Percentiles rank a stretch among this genome's conserved stretches.
Evolutionary conservation across 768 basidiomycete genomes (phyloP).

Genomic region (Crassisporium funariophilum): DNA sequence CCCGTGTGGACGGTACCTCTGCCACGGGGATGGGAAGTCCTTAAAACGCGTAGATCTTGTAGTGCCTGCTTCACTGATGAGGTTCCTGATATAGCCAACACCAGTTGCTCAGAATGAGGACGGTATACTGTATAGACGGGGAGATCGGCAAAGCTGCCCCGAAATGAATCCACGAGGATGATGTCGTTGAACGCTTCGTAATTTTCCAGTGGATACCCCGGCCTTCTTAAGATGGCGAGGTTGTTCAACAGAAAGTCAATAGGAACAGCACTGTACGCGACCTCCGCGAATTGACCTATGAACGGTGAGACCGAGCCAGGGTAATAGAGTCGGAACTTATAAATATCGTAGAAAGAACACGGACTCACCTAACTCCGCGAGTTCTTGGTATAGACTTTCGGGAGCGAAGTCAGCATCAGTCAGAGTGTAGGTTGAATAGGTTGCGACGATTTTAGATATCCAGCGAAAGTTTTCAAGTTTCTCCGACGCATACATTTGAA

Average conservation of each 20-base stretch:
- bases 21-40: constrained; percentile 40
- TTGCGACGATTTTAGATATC: constrained; percentile 50
- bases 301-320: not conserved
- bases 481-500: constrained; percentile 54
- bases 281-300: constrained; percentile 57
- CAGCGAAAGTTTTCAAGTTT: constrained; percentile 57
- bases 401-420: constrained; percentile 42
- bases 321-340: not conserved
- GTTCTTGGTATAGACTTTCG: constrained; percentile 35
- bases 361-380: constrained; percentile 46
- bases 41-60: constrained; percentile 46
- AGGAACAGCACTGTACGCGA: constrained; percentile 47
- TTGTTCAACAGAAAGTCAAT: constrained; percentile 46
- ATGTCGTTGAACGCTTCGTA: constrained; percentile 41
- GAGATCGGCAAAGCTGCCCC: constrained; percentile 44
- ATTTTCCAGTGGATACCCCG: constrained; percentile 52
- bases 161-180: constrained; percentile 38
- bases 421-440: constrained; percentile 45
- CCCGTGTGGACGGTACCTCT: constrained; percentile 50
- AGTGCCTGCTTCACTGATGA: constrained; percentile 43
- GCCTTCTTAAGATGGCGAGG: constrained; percentile 36
- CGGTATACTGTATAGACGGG: constrained; percentile 52
- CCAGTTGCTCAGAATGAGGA: constrained; percentile 43
- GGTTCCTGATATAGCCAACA: constrained; percentile 58
- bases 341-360: not conserved